Conservation (phyloP, 345 rosid species). For the Gossypium australe region DNA sequence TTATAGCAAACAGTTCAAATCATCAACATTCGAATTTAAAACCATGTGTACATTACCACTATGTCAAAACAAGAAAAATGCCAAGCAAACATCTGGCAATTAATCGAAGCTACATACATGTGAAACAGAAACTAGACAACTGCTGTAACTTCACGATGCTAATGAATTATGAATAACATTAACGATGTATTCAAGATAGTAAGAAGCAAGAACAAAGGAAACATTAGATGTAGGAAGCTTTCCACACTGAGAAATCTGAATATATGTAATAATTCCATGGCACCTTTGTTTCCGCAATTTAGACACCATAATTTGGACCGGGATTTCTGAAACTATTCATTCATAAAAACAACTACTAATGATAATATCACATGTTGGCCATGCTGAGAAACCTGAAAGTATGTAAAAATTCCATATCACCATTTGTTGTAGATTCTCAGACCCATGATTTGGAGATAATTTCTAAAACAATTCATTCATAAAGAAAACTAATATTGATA, state of each 20-base stretch:
- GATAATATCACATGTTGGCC: not conserved
- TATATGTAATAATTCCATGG: not conserved
- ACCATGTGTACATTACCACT: not conserved
- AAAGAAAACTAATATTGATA: not conserved
- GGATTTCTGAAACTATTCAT: not conserved
- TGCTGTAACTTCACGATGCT: not conserved
- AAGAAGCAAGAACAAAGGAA: not conserved
- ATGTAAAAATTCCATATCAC: not conserved
- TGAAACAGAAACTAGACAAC: not conserved
- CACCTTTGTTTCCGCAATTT: not conserved
- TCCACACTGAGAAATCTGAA: too few species aligned
- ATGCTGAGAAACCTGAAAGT: not conserved
- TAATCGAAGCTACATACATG: not conserved
- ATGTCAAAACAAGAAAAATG: not conserved
- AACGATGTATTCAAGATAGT: not conserved
- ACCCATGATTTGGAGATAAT: not conserved
- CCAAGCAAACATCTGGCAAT: not conserved
- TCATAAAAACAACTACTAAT: not conserved
- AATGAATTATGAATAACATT: not conserved
- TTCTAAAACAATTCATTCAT: not conserved
- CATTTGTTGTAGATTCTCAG: not conserved
- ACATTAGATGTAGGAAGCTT: not conserved
- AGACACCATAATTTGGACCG: not conserved
- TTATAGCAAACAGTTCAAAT: not conserved
- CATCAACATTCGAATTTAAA: not conserved